phyloP scores from a whole-genome alignment of 257 asterid genomes.

The Vinca minor region DNA sequence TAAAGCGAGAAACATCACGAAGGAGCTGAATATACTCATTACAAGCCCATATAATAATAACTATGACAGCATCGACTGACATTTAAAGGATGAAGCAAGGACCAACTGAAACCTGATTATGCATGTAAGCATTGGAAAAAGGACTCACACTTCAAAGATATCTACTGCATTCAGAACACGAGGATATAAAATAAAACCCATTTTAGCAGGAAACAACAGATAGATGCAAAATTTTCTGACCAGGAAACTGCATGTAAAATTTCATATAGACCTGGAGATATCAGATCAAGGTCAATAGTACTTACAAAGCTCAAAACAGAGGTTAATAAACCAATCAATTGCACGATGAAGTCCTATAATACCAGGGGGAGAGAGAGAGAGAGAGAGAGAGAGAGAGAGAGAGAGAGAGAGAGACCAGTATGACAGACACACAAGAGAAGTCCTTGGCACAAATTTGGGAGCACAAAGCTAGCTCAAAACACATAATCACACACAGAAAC shows the following conservation, averaged over 20 bases:
- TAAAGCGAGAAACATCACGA: neutral
- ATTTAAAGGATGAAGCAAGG: neutral
- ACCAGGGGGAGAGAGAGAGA: too few relatives aligned
- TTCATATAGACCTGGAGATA: neutral
- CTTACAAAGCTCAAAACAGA: neutral
- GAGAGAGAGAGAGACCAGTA: neutral
- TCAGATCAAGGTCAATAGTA: neutral
- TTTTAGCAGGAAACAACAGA: neutral
- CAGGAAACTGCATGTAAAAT: neutral
- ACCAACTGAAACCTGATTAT: too few relatives aligned
- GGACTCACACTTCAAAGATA: neutral
- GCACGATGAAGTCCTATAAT: neutral
- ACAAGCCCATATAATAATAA: neutral
- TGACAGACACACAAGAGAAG: neutral
- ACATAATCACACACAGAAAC: too few relatives aligned
- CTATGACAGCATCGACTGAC: neutral
- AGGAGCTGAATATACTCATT: neutral
- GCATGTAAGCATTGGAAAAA: too few relatives aligned
- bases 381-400: too few relatives aligned
- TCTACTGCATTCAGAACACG: neutral
- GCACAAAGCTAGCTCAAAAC: neutral
- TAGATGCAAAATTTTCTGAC: too few relatives aligned
- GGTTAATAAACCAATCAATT: neutral
- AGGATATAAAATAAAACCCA: neutral
- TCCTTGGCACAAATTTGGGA: neutral